Percentiles rank a stretch among this genome's conserved stretches.
Conservation (phyloP, 306 rosid genomes). For the Pterocarpus macrocarpus region DNA sequence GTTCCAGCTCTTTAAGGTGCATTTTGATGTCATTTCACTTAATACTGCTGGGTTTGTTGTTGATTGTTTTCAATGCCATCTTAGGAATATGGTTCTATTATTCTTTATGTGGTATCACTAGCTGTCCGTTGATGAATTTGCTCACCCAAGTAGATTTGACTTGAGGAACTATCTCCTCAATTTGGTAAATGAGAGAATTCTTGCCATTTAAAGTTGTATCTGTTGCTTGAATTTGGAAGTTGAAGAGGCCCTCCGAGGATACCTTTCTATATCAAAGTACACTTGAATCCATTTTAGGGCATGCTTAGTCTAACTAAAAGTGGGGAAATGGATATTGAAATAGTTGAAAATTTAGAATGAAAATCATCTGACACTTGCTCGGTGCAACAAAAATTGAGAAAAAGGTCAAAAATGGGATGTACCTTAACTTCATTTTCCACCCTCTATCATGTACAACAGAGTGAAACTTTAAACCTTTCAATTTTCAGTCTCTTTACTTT, state of each 20-base stretch:
- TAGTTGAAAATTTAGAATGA: not conserved
- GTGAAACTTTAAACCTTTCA: slow-evolving; percentile 19
- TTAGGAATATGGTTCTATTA: slow-evolving; percentile 25
- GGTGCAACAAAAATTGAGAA: not conserved
- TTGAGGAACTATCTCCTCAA: slow-evolving; percentile 27
- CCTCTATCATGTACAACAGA: not conserved
- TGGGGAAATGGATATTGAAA: not conserved
- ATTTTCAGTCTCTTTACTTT: not conserved
- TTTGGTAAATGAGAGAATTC: slow-evolving; percentile 29
- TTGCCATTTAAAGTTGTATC: slow-evolving; percentile 18
- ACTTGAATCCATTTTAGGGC: not conserved
- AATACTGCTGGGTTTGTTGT: slow-evolving; percentile 2
- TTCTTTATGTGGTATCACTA: slow-evolving; percentile 15
- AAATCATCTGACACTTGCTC: not conserved
- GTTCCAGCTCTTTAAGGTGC: slow-evolving; percentile 38
- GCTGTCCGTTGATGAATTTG: slow-evolving; percentile 25
- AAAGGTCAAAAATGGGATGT: not conserved
- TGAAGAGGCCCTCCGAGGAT: slow-evolving; percentile 4
- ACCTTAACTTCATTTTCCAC: slow-evolving; percentile 29
- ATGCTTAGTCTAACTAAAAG: slow-evolving; percentile 6
- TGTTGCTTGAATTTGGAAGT: slow-evolving; percentile 15
- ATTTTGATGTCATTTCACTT: slow-evolving; percentile 29
- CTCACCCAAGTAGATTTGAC: not conserved
- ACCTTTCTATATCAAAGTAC: not conserved
- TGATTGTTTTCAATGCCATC: slow-evolving; percentile 22